Percentiles rank a stretch among this genome's conserved stretches.
phyloP scores from a whole-genome alignment of 805 yeast species.

The Tetrapisispora iriomotensis region DNA sequence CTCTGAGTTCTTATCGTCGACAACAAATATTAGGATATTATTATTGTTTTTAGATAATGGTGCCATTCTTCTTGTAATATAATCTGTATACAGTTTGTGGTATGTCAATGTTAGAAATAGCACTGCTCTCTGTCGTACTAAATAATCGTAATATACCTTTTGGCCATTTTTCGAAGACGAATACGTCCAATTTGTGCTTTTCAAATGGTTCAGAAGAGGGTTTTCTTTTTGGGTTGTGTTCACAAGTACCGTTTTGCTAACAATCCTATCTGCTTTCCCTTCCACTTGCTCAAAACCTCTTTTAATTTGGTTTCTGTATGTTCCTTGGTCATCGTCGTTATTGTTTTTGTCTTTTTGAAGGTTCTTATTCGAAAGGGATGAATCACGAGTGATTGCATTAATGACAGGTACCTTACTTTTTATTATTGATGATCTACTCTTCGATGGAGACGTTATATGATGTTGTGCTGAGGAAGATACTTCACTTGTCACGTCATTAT shows the following conservation, averaged over 20 bases:
- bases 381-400: slow-evolving; percentile 3
- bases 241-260: slow-evolving; percentile 38
- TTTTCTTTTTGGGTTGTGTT: slow-evolving; percentile 63
- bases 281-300: too few species aligned
- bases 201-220: slow-evolving; percentile 50
- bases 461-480: not conserved
- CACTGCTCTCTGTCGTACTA: slow-evolving; percentile 47
- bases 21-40: slow-evolving; percentile 50
- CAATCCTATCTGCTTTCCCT: not conserved
- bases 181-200: slow-evolving; percentile 46
- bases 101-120: slow-evolving; percentile 60
- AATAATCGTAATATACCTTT: slow-evolving; percentile 50
- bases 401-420: not conserved
- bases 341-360: not conserved
- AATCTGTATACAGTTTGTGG: slow-evolving; percentile 69
- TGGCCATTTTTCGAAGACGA: slow-evolving; percentile 28
- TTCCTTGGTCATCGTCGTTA: not conserved
- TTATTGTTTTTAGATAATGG: slow-evolving; percentile 33
- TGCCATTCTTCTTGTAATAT: slow-evolving; percentile 49
- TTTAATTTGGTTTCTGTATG: too few species aligned
- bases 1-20: slow-evolving; percentile 54
- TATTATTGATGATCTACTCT: not conserved
- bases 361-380: not conserved
- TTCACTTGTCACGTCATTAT: not conserved
- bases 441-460: not conserved